These are phyloP conservation scores for Ottelia alismoides DNA, from an alignment of 106 monocot genomes.

Conservation along the genomic window DNA sequence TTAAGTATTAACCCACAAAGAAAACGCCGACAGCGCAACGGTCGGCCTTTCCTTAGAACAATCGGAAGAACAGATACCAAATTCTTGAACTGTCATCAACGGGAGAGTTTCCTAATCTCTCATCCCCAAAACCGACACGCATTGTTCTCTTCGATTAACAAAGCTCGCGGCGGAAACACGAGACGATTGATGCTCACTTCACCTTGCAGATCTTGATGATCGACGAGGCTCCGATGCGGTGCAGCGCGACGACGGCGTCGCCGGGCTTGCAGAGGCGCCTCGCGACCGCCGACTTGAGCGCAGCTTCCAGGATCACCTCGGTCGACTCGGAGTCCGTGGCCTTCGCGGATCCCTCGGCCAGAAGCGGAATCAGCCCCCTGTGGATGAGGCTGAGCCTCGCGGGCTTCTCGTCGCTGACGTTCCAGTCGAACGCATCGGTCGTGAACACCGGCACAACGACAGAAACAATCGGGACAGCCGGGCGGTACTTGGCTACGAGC, in stretches of 20 bases:
- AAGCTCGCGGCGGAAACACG: no score
- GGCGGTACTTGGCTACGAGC: conserved; percentile 72
- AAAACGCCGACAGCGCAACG: no score
- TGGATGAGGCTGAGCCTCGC: conserved; percentile 58
- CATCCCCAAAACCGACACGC: no score
- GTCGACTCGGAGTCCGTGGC: conserved; percentile 54
- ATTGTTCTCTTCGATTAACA: no score
- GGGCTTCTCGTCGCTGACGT: conserved; percentile 43
- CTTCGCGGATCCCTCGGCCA: conserved; percentile 48
- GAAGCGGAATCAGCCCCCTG: conserved; percentile 51
- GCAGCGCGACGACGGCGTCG: conserved; percentile 60
- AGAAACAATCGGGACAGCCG: conserved; percentile 48
- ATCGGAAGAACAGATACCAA: no score
- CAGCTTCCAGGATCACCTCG: conserved; percentile 42
- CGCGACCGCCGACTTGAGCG: conserved; percentile 28
- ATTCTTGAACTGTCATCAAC: no score
- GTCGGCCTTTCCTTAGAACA: no score
- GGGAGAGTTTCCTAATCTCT: no score
- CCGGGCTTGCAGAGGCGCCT: conserved; percentile 44
- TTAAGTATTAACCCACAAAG: no score
- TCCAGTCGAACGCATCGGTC: conserved; percentile 51
- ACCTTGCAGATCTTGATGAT: conserved; percentile 51
- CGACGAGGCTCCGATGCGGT: conserved; percentile 48
- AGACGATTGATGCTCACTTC: no score
- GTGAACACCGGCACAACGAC: conserved; percentile 56